Evolutionary conservation across 2,329 filamentous ascomycete genomes (phyloP), one percentile per base, ranked within the genome.

Genomic region (Beauveria sp.): DNA sequence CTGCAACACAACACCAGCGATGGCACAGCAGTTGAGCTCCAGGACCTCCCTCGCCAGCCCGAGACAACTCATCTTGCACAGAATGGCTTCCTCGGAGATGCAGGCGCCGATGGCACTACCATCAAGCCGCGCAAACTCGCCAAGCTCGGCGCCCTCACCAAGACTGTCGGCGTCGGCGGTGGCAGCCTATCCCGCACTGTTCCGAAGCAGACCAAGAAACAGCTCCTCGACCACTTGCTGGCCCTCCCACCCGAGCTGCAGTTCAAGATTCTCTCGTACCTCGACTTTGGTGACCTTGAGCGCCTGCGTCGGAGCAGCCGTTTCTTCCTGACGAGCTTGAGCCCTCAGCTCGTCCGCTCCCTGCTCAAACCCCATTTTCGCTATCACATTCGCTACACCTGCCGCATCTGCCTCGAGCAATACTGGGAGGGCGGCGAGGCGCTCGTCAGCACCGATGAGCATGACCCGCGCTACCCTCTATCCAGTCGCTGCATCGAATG

Each of bases 241-340:
- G 68, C 68, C 28, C 70, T 80, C 0, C 77, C 78, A 4, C 67
- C 68, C 8, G 78, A 80, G 66, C 65, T 80, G 6, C 75, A 78
- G 58, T 67, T 78, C 49, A 67, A 74, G 65, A 71, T 79, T 46
- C 65, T 79, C n/a, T 64, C 67, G 24, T 66, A 74, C 24, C 74
- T 79, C 57, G 70, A 71, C 60, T 78, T 79, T 60, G 76, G 74
- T 45, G 74, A 79, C 64, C 70, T 80, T 20, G 72, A 78, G 64
- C 71, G 72, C 18, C 68, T 80, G 18, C 74, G 78, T 12, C 70
- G 72, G 28, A 78, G 77, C 10, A 78, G 73, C 65, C 72, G 68
- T 45, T 69, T 70, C 62, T 72, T 77, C 58, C 73, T 71, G 56
- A 56, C 64, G 22, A 67, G 72, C 18, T 70, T 78, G 40, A 73